These are phyloP conservation scores for Avena sativa DNA, from an alignment of 176 grass and related monocot species.

Conservation along the genomic window DNA sequence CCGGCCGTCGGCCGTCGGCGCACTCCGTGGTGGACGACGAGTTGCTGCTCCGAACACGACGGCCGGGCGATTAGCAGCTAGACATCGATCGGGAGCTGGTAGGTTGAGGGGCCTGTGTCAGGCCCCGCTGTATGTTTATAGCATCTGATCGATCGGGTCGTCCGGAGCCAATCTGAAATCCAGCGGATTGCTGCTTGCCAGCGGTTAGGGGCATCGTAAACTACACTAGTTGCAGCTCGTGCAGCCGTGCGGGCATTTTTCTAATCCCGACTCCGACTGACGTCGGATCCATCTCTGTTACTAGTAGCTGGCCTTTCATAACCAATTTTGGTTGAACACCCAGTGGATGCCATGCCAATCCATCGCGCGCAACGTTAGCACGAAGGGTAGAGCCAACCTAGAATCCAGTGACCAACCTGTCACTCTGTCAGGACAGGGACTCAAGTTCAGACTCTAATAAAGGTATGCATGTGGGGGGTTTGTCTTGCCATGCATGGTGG, in stretches of 20 bases:
- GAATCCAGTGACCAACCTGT: too few species aligned
- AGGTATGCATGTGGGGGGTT: background rate
- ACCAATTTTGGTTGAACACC: too few species aligned
- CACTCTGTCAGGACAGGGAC: background rate
- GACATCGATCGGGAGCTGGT: background rate
- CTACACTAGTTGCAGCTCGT: background rate
- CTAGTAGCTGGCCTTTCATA: too few species aligned
- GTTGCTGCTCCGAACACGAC: background rate
- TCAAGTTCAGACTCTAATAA: background rate
- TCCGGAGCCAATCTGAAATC: background rate
- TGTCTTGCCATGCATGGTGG: background rate
- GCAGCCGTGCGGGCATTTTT: background rate
- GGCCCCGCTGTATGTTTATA: background rate
- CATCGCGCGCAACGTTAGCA: background rate
- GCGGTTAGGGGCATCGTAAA: background rate
- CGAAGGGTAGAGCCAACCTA: too few species aligned
- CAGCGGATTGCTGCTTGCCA: constrained; percentile 14
- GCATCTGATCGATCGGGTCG: background rate
- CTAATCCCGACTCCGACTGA: background rate
- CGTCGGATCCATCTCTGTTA: background rate
- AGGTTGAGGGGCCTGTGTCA: background rate
- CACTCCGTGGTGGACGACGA: background rate
- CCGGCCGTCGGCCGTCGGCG: background rate
- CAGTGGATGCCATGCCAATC: background rate
- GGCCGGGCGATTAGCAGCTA: background rate